These are phyloP conservation scores for Orbilia blumenaviensis DNA, from an alignment of 2,329 filamentous ascomycete genomes.

Conservation along the genomic window DNA sequence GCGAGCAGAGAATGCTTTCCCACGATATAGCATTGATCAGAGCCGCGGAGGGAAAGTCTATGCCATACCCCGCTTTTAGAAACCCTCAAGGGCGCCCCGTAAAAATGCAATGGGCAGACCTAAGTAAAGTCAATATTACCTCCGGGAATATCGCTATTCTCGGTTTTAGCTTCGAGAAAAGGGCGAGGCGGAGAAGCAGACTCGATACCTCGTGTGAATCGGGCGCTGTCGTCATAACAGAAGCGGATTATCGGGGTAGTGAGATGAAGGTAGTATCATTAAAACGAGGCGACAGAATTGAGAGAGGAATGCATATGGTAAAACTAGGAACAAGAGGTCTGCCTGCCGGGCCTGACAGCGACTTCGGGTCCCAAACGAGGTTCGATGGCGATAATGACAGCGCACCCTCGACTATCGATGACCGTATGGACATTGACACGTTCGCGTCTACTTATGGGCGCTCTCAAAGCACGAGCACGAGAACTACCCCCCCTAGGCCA, in stretches of 20 bases:
- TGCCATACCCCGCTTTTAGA: slow-evolving; percentile 17
- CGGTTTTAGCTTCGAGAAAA: background rate
- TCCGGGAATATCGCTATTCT: slow-evolving; percentile 5
- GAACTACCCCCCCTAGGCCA: too few relatives aligned
- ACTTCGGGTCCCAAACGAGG: too few relatives aligned
- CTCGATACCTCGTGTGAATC: background rate
- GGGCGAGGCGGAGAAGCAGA: too few relatives aligned
- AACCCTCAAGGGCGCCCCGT: background rate
- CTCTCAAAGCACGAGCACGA: too few relatives aligned
- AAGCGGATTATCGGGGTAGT: background rate
- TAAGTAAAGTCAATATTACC: background rate
- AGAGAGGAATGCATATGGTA: too few relatives aligned
- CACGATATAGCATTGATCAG: slow-evolving; percentile 7
- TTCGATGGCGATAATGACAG: too few relatives aligned
- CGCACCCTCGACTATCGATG: too few relatives aligned
- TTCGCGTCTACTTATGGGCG: too few relatives aligned
- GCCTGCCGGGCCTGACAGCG: too few relatives aligned
- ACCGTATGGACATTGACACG: too few relatives aligned
- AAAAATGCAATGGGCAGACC: slow-evolving; percentile 30
- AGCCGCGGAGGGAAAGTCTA: background rate
- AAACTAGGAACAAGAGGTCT: background rate
- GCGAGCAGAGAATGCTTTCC: background rate
- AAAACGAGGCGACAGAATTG: too few relatives aligned
- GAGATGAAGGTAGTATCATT: background rate
- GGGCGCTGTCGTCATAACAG: background rate